Evolutionary conservation across 2,329 filamentous ascomycete species (phyloP), one percentile per base, ranked within the genome.

Genomic region (Hawksworthiomyces lignivorus): DNA sequence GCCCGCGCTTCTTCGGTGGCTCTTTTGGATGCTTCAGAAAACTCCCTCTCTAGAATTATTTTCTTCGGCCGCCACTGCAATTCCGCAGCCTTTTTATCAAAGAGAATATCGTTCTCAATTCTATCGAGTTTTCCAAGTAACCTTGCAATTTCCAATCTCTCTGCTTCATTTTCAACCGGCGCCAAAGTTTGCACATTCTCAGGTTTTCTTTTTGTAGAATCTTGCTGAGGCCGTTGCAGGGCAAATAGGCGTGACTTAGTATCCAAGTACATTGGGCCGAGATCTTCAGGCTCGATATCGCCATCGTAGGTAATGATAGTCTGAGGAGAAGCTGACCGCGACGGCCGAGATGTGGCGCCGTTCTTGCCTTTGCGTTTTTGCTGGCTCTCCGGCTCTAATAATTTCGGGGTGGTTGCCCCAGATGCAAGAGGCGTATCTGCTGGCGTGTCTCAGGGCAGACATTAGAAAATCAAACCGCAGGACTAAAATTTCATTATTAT

Each of bases 21-120:
- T 44, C 60, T 60, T 45, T 68, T 73, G 14, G 60, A 56, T n/a
- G 63, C 64, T 14, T 45, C 49, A 3, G 77, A 68, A 32, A 75
- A 70, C 43, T 83, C 75, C 52, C 74, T 79, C 50, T 84, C 77
- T 11, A 89, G 56, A 18, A 70, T 62, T 26, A 79, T 69, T 29
- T 69, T 72, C 46, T 73, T 72, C 6, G 65, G 59, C 46, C 70
- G 74, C 85, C 84, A 89, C 52, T 74, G 65, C 45, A 75, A 66
- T 43, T 85, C 77, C 5, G 82, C 84, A 26, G 74, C 59, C 34
- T 72, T 68, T 44, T 72, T 73, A 55, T 90, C 84, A 53, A 89
- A 88, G 4, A 90, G 64, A 14, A 87, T 69, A 55, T 90, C 85
- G 20, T 77, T 82, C 54, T 92, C 83, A 31, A 96, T 86, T 47